Conservation (phyloP, 305 asterid species). For the Solanum hybrid region DNA sequence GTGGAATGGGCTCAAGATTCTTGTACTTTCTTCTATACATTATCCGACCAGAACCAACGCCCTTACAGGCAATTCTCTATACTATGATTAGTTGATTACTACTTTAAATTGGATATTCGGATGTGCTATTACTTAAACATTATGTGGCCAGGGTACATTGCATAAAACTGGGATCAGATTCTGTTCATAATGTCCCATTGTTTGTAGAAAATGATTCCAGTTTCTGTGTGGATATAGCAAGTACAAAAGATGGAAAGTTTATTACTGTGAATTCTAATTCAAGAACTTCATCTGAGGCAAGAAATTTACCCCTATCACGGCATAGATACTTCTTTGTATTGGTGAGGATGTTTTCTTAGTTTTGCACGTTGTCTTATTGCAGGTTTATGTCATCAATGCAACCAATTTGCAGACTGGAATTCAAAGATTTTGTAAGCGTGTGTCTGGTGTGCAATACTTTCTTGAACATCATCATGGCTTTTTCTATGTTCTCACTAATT, state of each 20-base stretch:
- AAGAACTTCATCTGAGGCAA: slow-evolving; percentile 98
- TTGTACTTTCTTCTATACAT: slow-evolving; percentile 62
- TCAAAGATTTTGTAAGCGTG: slow-evolving; percentile 65
- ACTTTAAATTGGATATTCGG: neutral
- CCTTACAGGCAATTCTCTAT: slow-evolving; percentile 63
- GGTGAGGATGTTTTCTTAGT: neutral
- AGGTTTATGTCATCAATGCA: slow-evolving; percentile 71
- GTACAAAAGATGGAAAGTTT: slow-evolving; percentile 87
- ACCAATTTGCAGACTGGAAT: slow-evolving; percentile 36
- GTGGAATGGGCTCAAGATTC: slow-evolving; percentile 88
- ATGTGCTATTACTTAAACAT: slow-evolving; percentile 16
- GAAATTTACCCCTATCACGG: slow-evolving; percentile 41
- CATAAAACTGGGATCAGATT: slow-evolving; percentile 45
- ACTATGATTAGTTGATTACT: slow-evolving; percentile 5
- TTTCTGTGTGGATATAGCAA: slow-evolving; percentile 80
- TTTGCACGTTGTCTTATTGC: slow-evolving; percentile 25
- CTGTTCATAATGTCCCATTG: slow-evolving; percentile 35
- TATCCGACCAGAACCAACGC: slow-evolving; percentile 67
- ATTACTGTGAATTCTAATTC: slow-evolving; percentile 94
- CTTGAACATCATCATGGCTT: slow-evolving; percentile 61
- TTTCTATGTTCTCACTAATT: slow-evolving; percentile 82
- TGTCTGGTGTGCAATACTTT: slow-evolving; percentile 75
- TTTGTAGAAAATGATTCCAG: slow-evolving; percentile 70
- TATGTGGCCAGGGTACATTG: slow-evolving; percentile 50
- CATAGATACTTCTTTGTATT: slow-evolving; percentile 10